Base-by-base conservation (phyloP, 2,329 filamentous ascomycete genomes). In the Nemania diffusa region DNA sequence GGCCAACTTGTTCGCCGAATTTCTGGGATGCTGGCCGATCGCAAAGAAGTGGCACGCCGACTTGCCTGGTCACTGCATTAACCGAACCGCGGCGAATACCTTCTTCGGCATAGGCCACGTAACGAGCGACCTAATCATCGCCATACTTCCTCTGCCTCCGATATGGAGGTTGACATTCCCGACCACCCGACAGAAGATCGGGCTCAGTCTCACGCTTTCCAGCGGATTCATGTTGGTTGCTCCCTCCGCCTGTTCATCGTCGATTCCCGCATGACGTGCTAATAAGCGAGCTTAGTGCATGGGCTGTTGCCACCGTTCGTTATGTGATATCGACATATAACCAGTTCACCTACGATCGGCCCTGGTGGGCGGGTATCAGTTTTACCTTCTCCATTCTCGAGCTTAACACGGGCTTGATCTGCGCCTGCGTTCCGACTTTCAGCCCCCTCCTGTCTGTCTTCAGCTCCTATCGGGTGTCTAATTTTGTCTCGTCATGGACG, bases 1-100 rank as follows among this genome's bases (percentile, higher is more conserved):
- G 46, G 90, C 86, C 62, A 87, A 78, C 74, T 91, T 84, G 2
- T 89, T 77, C 20, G 69, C 68, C 22, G 72, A 77, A 57, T 76
- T 77, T 48, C 69, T 77, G 27, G 75, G 74, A 27, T 77, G 75
- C 67, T 61, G 69, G 57, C 75, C 75, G 8, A 73, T 76, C 37
- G 68, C 61, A 42, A 77, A 76, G 67, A 75, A 73, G 62, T 77
- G 75, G 75, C 46, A 73, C 1, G 8, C 56, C 17, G 63, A 71
- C 1, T 34, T 75, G 17, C 69, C 71, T 1, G 75, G 75, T 5
- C 69, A 73, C 26, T 77, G 75, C 44, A 73, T 77, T 46, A 70
- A 77, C 44, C 68, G 65, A 9, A 70, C 73, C 5, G 72, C 69
- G 7, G 71, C 74, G 3, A 77, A 77, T 48, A 76, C 74, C n/a